These are phyloP conservation scores for Alternaria hordeiaustralica DNA, from an alignment of 2,329 filamentous ascomycete species.

Conservation along the genomic window DNA sequence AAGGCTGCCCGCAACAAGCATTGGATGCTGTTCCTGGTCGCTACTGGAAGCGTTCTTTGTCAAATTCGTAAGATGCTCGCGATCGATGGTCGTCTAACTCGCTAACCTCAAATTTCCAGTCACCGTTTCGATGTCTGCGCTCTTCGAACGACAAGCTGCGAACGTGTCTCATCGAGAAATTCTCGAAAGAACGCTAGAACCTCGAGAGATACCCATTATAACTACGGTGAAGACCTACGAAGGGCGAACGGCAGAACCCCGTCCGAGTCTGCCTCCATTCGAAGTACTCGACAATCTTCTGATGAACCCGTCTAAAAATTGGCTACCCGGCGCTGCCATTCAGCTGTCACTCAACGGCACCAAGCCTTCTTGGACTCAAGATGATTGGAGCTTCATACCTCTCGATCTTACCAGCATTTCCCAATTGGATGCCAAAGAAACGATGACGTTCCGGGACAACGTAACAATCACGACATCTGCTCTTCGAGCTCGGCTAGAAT, in stretches of 20 bases:
- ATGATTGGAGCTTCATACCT: conserved; percentile 24
- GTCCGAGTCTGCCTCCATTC: not conserved
- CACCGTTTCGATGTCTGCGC: conserved; percentile 28
- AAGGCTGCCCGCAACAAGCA: conserved; percentile 20
- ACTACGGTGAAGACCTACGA: not conserved
- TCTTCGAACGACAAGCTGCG: conserved; percentile 20
- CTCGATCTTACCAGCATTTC: conserved; percentile 10
- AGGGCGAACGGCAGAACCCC: not conserved
- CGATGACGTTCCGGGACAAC: not conserved
- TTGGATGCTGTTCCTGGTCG: conserved; percentile 19
- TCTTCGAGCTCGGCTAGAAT: conserved; percentile 15
- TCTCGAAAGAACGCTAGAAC: conserved; percentile 8
- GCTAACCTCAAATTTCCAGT: not conserved
- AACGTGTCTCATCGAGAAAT: conserved; percentile 1
- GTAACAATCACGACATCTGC: conserved; percentile 16
- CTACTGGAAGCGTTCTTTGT: conserved; percentile 17
- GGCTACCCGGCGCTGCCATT: conserved; percentile 19
- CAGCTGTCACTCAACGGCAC: conserved; percentile 17
- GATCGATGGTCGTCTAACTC: not conserved
- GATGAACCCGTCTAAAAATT: conserved; percentile 14
- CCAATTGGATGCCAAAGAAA: not conserved
- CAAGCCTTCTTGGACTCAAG: conserved; percentile 18
- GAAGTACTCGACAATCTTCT: not conserved
- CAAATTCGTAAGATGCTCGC: conserved; percentile 8
- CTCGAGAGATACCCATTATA: conserved; percentile 13